These are phyloP conservation scores for Vachellia pachyceras DNA, from an alignment of 306 rosid species.

Conservation along the genomic window DNA sequence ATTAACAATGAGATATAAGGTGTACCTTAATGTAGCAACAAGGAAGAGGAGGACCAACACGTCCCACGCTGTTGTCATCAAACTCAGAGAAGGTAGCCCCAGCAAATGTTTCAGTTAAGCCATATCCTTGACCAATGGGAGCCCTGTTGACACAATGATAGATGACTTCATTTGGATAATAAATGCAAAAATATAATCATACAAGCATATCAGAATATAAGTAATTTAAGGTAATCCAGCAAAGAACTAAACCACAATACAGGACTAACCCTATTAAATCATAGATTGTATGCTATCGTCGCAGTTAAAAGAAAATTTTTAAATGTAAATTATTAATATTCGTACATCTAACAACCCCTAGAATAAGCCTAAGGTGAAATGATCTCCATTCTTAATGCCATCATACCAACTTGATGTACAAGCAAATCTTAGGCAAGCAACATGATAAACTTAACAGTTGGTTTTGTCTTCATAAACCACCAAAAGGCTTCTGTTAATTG, in stretches of 20 bases:
- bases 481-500: background rate
- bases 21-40: conserved; percentile 79
- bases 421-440: background rate
- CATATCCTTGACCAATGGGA: conserved; percentile 96
- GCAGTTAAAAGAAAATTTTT: background rate
- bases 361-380: background rate
- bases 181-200: background rate
- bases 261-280: background rate
- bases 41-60: conserved; percentile 96
- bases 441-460: background rate
- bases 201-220: background rate
- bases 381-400: background rate
- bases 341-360: background rate
- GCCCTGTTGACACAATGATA: conserved; percentile 56
- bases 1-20: background rate
- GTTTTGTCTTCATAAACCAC: background rate
- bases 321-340: background rate
- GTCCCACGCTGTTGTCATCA: conserved; percentile 88
- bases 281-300: background rate
- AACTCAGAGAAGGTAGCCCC: conserved; percentile 89
- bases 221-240: background rate
- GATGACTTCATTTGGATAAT: conserved; percentile 22
- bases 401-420: background rate
- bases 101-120: conserved; percentile 97
- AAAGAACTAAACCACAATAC: background rate